A percentile compares a stretch with the other conserved stretches of the same genome.
phyloP scores from a whole-genome alignment of 495 filamentous ascomycete species.

The Xylaria curta region DNA sequence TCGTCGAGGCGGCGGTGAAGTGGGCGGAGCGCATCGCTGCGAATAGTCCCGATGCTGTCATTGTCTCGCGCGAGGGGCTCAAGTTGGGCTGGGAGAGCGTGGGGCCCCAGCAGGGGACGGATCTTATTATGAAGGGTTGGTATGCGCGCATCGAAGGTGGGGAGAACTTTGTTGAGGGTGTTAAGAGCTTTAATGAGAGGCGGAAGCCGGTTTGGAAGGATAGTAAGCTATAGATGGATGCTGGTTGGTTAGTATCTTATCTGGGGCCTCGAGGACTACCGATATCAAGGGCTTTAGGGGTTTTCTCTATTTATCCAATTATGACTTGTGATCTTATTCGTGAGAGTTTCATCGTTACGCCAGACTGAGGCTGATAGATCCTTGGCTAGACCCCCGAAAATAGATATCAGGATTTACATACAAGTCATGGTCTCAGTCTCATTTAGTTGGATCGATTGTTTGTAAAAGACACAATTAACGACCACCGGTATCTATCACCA shows the following conservation, averaged over 20 bases:
- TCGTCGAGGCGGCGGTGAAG: slow-evolving; percentile 54
- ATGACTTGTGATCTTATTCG: background rate
- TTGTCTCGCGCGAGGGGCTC: slow-evolving; percentile 69
- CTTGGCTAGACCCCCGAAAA: background rate
- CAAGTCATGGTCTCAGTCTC: background rate
- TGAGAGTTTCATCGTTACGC: background rate
- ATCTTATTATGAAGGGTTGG: slow-evolving; percentile 61
- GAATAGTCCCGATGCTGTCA: slow-evolving; percentile 75
- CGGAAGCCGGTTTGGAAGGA: slow-evolving; percentile 73
- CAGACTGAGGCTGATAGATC: background rate
- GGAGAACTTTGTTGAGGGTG: slow-evolving; percentile 78
- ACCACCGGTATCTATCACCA: background rate
- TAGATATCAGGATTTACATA: background rate
- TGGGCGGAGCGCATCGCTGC: slow-evolving; percentile 57
- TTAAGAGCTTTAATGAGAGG: slow-evolving; percentile 81
- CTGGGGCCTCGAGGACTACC: background rate
- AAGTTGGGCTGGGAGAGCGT: slow-evolving; percentile 71
- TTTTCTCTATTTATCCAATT: background rate
- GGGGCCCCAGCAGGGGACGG: slow-evolving; percentile 68
- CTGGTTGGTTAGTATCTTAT: background rate
- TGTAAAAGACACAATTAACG: background rate
- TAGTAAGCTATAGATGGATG: slow-evolving; percentile 67
- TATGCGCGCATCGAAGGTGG: slow-evolving; percentile 66
- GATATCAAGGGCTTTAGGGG: background rate
- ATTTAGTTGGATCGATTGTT: background rate